These are phyloP conservation scores for Gossypium turneri DNA, from an alignment of 345 rosid genomes.

Conservation along the genomic window DNA sequence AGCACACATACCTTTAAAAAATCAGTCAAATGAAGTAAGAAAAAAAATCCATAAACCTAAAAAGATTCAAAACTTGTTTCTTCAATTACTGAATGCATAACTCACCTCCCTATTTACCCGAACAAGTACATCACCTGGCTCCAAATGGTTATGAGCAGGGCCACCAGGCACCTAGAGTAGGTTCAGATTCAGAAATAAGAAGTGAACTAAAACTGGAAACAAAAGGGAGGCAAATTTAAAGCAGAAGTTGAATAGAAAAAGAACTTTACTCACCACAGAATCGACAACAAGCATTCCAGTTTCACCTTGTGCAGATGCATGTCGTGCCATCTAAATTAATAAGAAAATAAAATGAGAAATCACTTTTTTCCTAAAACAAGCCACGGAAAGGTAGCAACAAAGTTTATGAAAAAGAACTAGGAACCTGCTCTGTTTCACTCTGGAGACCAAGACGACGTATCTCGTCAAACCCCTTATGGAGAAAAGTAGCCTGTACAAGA, in stretches of 20 bases:
- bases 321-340: conserved; percentile 65
- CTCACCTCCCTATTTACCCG: conserved; percentile 84
- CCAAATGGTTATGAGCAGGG: conserved; percentile 76
- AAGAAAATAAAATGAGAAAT: conserved; percentile 15
- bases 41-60: neutral
- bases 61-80: neutral
- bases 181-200: conserved; percentile 16
- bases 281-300: conserved; percentile 98
- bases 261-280: conserved; percentile 61
- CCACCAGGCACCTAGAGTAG: conserved; percentile 85
- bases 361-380: conserved; percentile 5
- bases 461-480: conserved; percentile 97
- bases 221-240: conserved; percentile 4
- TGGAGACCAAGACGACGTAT: conserved; percentile 90
- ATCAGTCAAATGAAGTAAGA: neutral
- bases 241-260: neutral
- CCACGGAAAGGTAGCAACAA: conserved; percentile 8
- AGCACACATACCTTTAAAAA: neutral
- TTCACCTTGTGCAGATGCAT: conserved; percentile 71
- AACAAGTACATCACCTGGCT: conserved; percentile 94
- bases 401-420: neutral
- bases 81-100: conserved; percentile 5
- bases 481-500: conserved; percentile 60
- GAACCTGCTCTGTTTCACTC: conserved; percentile 86
- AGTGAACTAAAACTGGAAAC: neutral